Evolutionary conservation across 257 asterid species (phyloP), one percentile per base, ranked within the genome.

Genomic region (Schizonepeta tenuifolia): DNA sequence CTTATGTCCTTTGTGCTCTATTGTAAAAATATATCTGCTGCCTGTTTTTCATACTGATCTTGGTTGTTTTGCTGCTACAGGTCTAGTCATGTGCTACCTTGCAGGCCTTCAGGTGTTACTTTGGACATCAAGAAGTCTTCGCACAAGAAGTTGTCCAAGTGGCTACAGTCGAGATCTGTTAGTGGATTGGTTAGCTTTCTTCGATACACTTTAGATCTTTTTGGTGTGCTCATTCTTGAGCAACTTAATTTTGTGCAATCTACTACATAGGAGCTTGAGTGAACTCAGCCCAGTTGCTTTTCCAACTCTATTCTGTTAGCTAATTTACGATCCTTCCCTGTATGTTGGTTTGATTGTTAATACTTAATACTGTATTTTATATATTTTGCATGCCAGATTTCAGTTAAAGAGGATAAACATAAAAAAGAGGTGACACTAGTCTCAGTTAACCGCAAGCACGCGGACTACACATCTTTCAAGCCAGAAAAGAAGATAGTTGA

Each of bases 91-190:
- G 90, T 94, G 75, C 82, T 94, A 73, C 96, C 97, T 67, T 91
- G 97, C 83, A 86, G 99, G 78, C 96, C 97, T 75, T 33, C 88
- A 14, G 97, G 96, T 43, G 57, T 87, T 76, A 86, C 88, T 31
- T 75, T 91, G 72, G 97, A 94, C 84, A 79, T 94, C 67, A 94
- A 91, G 79, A 94, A 94, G 78, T 94, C 99, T 63, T 94, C 98
- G 75, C 78, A 84, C 86, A 94, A 90, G 96, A 94, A 94, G 83
- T 78, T 94, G 69, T 88, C 99, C 65, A 94, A 94, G 83, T 94
- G 98, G 99, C 83, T 94, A 71, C 99, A 87, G 86, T 88, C 96
- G 40, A 91, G 83, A 83, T 77, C 95, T 36, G 83, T 86, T 67
- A 61, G 74, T 41, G 95, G 95, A 61, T 86, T 89, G 92, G 97